Base-by-base conservation (phyloP, 345 rosid species). In the Bruguiera parviflora region DNA sequence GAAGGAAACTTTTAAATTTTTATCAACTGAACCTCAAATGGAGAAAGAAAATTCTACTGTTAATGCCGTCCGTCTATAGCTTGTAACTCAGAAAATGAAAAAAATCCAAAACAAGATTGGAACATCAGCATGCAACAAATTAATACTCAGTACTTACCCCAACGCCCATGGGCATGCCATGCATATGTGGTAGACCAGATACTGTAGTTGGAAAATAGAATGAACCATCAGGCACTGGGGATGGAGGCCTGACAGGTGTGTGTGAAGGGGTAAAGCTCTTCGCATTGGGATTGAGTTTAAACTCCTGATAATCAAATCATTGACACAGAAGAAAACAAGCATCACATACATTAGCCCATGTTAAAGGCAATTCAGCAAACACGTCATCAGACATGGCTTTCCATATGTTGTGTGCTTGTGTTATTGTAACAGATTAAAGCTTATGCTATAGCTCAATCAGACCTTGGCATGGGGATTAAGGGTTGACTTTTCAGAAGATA, bases 381-480 rank as follows among this genome's bases (percentile, higher is more conserved):
- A 62, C 18, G 57, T 20, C 64, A 2, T 18, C 21, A 22, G 31
- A 70, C 10, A 35, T 25, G 1, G 15, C 20, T 43, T 63, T n/a
- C 60, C 3, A n/a, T 35, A 31, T 35, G 19, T 22, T 24, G 16
- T 29, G 53, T 25, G 43, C 21, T 53, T 61, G 39, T 3, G 15
- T 39, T 53, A 35, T 35, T 13, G 22, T 37, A n/a, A 13, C 37
- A 2, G 62, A 53, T 5, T 28, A 24, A 51, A 53, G 27, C 18
- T 53, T 2, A 61, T 18, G 21, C 3, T 5, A 69, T 61, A 66
- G 65, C 49, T 56, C 47, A 55, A 61, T 59, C 65, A 63, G 53
- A 95, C 97, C 97, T 95, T 89, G 32, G 96, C 96, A 78, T 85
- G 61, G 52, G 96, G 97, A 73, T 95, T 87, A 65, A 87, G 80